Evolutionary conservation across 2,329 filamentous ascomycete species (phyloP).

Genomic region (Ramularia endophylla): DNA sequence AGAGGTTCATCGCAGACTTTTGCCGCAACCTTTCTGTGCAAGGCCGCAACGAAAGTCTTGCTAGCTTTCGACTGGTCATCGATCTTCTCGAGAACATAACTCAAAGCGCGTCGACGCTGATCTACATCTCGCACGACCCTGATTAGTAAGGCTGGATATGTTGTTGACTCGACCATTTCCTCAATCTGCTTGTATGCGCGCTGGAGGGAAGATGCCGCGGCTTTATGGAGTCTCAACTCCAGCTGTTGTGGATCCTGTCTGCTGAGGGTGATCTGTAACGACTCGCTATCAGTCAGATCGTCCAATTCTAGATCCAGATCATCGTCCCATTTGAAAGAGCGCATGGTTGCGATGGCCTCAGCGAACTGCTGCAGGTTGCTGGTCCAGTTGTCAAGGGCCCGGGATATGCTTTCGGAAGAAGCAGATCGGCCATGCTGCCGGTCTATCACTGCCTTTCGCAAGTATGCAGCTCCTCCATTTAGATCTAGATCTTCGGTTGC

Average conservation of each 20-base stretch:
- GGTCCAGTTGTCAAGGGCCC: conserved; percentile 67
- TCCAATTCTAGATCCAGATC: conserved; percentile 66
- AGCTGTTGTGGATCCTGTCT: conserved; percentile 64
- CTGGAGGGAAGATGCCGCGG: conserved; percentile 13
- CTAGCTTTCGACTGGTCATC: conserved; percentile 2
- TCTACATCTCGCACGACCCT: conserved; percentile 71
- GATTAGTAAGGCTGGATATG: conserved; percentile 52
- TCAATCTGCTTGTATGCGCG: conserved; percentile 14
- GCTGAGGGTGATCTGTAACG: conserved; percentile 61
- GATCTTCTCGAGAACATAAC: conserved; percentile 6
- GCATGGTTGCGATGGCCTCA: conserved; percentile 58
- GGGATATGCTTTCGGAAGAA: conserved; percentile 55
- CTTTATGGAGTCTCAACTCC: conserved; percentile 22
- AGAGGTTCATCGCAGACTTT: conserved; percentile 39
- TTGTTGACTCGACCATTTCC: conserved; percentile 5
- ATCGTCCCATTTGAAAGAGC: conserved; percentile 67
- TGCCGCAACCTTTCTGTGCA: conserved; percentile 58
- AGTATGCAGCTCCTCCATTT: conserved; percentile 37
- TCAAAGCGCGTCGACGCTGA: conserved; percentile 50
- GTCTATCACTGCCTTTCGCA: conserved; percentile 64
- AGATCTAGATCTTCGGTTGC: conserved; percentile 22
- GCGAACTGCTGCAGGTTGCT: conserved; percentile 63
- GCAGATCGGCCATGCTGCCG: conserved; percentile 68
- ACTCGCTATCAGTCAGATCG: conserved; percentile 55
- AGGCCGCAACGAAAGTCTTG: conserved; percentile 52